Percentiles rank a stretch among this genome's conserved stretches.
These are phyloP conservation scores for Torulaspora maleeae DNA, from an alignment of 805 yeast genomes.

Conservation along the genomic window DNA sequence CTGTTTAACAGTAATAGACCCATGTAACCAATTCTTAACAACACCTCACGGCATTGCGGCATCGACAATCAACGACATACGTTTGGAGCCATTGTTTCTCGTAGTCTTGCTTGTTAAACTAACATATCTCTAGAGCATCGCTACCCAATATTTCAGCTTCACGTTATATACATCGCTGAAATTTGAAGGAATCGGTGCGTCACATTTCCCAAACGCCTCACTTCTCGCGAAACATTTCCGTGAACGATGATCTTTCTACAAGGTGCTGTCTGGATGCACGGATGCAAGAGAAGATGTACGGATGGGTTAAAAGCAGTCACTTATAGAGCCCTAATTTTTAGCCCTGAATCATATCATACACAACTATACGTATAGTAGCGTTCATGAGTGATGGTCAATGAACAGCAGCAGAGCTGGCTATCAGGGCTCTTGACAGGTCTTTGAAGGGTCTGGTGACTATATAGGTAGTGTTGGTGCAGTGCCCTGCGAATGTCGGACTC, in stretches of 20 bases:
- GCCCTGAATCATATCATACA: neutral
- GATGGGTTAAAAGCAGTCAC: neutral
- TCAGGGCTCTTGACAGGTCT: neutral
- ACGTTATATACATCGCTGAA: neutral
- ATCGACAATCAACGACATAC: conserved; percentile 49
- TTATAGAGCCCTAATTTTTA: neutral
- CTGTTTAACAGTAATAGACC: conserved; percentile 16
- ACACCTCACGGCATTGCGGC: neutral
- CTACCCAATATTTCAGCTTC: neutral
- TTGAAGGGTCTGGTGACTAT: neutral
- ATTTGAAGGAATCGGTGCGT: neutral
- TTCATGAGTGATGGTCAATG: neutral
- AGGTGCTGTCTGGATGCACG: conserved; percentile 1
- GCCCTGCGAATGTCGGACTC: conserved; percentile 17
- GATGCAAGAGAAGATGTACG: conserved; percentile 4
- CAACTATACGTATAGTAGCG: neutral
- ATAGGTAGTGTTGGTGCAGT: neutral
- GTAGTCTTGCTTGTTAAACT: conserved; percentile 4
- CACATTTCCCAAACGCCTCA: neutral
- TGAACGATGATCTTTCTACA: neutral
- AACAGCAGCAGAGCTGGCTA: neutral
- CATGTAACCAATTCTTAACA: conserved; percentile 8
- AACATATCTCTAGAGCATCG: no score
- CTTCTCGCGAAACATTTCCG: neutral
- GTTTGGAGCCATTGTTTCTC: conserved; percentile 76